A percentile compares a stretch with the other conserved stretches of the same genome.
Conservation (phyloP, 1,284 basidiomycete genomes). For the Neonothopanus nambi region DNA sequence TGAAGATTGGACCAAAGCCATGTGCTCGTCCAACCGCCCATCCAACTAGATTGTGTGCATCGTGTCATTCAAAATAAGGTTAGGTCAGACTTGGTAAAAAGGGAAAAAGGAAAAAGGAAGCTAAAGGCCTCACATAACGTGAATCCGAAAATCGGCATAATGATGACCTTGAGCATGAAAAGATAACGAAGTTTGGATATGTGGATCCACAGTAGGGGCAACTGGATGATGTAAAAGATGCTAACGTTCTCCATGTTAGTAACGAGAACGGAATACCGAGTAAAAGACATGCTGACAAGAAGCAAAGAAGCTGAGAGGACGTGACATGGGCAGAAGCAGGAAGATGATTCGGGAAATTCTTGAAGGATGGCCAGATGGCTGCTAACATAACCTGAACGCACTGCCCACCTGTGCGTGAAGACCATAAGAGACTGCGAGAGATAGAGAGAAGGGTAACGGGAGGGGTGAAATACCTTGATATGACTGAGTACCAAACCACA, state of each 20-base stretch:
- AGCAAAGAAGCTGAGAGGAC: constrained; percentile 35
- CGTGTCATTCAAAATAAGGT: neutral
- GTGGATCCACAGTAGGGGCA: constrained; percentile 66
- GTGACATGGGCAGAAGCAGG: constrained; percentile 55
- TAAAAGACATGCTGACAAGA: constrained; percentile 11
- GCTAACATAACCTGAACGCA: constrained; percentile 46
- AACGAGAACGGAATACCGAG: constrained; percentile 19
- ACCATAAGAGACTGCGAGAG: neutral
- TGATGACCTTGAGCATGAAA: constrained; percentile 58
- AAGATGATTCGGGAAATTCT: constrained; percentile 53
- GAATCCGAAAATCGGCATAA: constrained; percentile 38
- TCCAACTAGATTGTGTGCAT: constrained; percentile 20
- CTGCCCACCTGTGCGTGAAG: constrained; percentile 21
- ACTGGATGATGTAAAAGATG: constrained; percentile 65
- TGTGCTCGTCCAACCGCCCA: constrained; percentile 23
- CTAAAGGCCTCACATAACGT: constrained; percentile 18
- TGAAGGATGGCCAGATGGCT: constrained; percentile 66
- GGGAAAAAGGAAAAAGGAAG: too few species aligned
- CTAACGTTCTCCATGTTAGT: constrained; percentile 29
- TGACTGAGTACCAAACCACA: constrained; percentile 20
- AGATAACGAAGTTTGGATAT: constrained; percentile 60
- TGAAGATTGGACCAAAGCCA: constrained; percentile 25
- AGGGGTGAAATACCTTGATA: constrained; percentile 16
- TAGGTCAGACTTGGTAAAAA: too few species aligned
- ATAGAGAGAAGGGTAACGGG: neutral